Conservation (phyloP, 306 rosid genomes). For the Ceratonia siliqua region DNA sequence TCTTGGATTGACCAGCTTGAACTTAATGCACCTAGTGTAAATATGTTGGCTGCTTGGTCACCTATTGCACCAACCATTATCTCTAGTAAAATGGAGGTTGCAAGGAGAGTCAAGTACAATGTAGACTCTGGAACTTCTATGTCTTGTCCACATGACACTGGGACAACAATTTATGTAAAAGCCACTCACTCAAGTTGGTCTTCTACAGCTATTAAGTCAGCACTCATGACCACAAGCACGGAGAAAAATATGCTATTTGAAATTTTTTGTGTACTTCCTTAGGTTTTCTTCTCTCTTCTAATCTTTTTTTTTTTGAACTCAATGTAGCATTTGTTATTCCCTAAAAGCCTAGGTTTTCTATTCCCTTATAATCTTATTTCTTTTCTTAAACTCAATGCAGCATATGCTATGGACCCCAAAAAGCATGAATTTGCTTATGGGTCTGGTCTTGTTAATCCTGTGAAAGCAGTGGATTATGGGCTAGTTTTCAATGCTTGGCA, state of each 20-base stretch:
- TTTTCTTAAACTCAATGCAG: constrained; percentile 9
- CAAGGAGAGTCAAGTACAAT: constrained; percentile 11
- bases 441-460: constrained; percentile 37
- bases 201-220: constrained; percentile 45
- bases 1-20: constrained; percentile 29
- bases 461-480: constrained; percentile 34
- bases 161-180: constrained; percentile 40
- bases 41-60: constrained; percentile 34
- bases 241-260: neutral
- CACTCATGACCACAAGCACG: constrained; percentile 44
- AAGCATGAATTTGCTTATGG: constrained; percentile 35
- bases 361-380: no score
- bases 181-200: constrained; percentile 41
- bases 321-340: no score
- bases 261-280: neutral
- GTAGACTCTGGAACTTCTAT: constrained; percentile 34
- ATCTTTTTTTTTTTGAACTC: no score
- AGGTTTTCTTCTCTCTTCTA: neutral
- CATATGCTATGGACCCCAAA: constrained; percentile 4
- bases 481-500: constrained; percentile 27
- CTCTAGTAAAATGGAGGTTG: neutral
- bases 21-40: constrained; percentile 26
- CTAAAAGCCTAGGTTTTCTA: no score
- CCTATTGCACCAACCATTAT: neutral
- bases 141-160: constrained; percentile 39